A percentile compares a stretch with the other conserved stretches of the same genome.
These are phyloP conservation scores for Cladosporium sp. DNA, from an alignment of 2,329 filamentous ascomycete species.

Conservation along the genomic window DNA sequence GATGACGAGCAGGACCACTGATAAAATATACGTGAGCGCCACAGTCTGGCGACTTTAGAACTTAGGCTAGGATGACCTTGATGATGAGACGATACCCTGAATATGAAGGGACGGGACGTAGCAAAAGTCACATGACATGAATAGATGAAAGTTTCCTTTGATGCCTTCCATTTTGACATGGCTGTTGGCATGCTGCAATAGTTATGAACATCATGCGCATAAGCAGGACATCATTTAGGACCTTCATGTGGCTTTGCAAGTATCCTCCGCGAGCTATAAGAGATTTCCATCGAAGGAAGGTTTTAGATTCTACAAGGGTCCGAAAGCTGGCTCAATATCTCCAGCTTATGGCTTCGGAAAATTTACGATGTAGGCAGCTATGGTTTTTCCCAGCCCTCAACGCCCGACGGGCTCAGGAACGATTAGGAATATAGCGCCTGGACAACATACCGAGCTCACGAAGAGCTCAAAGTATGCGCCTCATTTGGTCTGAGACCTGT, in stretches of 20 bases:
- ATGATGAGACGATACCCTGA: conserved; percentile 4
- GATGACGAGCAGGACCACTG: not conserved
- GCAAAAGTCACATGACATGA: not conserved
- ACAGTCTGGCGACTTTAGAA: not conserved
- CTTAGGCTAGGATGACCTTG: not conserved
- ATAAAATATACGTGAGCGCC: not conserved
- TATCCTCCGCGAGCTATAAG: too few relatives aligned
- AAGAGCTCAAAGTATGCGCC: conserved; percentile 45
- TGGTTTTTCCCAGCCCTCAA: conserved; percentile 90
- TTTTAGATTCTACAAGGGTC: too few relatives aligned
- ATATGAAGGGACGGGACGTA: not conserved
- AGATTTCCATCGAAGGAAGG: not conserved
- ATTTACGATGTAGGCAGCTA: conserved; percentile 46
- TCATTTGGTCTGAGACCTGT: conserved; percentile 83
- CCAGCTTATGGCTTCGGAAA: conserved; percentile 1
- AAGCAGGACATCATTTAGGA: too few relatives aligned
- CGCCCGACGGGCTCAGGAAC: conserved; percentile 83
- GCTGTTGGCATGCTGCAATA: not conserved
- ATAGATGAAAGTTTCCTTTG: not conserved
- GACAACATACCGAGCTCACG: conserved; percentile 61
- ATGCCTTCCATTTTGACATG: not conserved
- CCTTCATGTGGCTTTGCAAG: too few relatives aligned
- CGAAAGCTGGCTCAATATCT: conserved; percentile 2
- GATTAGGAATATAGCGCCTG: conserved; percentile 83
- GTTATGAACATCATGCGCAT: too few relatives aligned